phyloP scores from a whole-genome alignment of 371 early-diverging fungal genomes.

The Lichtheimia ornata region DNA sequence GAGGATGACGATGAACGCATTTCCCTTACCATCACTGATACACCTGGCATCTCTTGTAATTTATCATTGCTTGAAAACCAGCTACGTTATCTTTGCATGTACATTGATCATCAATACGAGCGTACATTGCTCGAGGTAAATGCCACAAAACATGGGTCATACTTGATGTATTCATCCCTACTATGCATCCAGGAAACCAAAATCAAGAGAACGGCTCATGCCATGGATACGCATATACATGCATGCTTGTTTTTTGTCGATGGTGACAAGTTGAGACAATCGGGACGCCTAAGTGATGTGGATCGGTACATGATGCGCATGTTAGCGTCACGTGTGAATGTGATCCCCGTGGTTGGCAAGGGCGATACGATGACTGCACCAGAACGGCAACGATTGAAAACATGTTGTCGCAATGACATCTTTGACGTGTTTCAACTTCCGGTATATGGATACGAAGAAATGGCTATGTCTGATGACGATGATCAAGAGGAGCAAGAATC shows the following conservation, averaged over 20 bases:
- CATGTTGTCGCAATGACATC: slow-evolving; percentile 60
- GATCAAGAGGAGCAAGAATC: slow-evolving; percentile 18
- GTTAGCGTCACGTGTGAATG: slow-evolving; percentile 84
- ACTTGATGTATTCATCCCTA: background rate
- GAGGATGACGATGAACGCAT: slow-evolving; percentile 75
- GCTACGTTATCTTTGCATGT: slow-evolving; percentile 50
- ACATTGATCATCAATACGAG: slow-evolving; percentile 76
- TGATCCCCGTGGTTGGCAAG: slow-evolving; percentile 96
- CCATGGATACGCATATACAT: slow-evolving; percentile 89
- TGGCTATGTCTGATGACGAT: slow-evolving; percentile 24
- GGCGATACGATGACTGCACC: slow-evolving; percentile 90
- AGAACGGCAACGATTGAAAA: slow-evolving; percentile 85
- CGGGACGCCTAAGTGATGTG: slow-evolving; percentile 62
- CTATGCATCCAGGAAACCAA: slow-evolving; percentile 74
- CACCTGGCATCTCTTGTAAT: slow-evolving; percentile 67
- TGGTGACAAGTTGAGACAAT: too few species aligned
- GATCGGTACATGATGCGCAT: slow-evolving; percentile 87
- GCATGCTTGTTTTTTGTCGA: slow-evolving; percentile 94
- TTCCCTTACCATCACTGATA: slow-evolving; percentile 80
- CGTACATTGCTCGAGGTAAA: slow-evolving; percentile 71
- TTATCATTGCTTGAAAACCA: slow-evolving; percentile 47
- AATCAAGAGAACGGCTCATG: slow-evolving; percentile 70
- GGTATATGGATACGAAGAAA: slow-evolving; percentile 65
- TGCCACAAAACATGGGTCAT: background rate
- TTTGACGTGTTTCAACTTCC: slow-evolving; percentile 56